Conservation (phyloP, 176 grass and related monocot species). For the Ampelocalamus luodianensis region DNA sequence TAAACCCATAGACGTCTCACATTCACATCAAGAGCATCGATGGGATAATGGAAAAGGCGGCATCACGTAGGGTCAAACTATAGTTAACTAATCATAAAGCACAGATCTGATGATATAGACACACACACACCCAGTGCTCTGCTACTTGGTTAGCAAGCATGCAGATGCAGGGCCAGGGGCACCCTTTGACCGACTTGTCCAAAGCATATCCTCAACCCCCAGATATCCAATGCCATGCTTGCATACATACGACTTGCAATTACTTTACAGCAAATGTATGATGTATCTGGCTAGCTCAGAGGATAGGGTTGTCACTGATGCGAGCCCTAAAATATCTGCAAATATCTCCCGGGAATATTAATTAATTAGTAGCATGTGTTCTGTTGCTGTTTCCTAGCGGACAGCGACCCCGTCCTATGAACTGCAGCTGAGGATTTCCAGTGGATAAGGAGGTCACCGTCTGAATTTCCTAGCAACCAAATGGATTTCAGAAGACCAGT, state of each 20-base stretch:
- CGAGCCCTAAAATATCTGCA: background rate
- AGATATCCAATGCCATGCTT: background rate
- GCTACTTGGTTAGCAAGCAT: conserved; percentile 21
- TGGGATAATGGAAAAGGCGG: conserved; percentile 6
- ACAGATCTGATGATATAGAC: background rate
- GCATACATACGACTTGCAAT: conserved; percentile 6
- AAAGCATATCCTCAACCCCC: conserved; percentile 20
- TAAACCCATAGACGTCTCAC: background rate
- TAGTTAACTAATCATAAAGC: background rate
- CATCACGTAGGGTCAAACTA: conserved; percentile 27
- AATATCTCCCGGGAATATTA: background rate
- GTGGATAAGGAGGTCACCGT: conserved; percentile 39
- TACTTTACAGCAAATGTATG: conserved; percentile 26
- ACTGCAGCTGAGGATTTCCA: conserved; percentile 24
- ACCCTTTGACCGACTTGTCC: conserved; percentile 14
- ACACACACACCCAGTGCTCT: background rate
- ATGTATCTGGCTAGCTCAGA: background rate
- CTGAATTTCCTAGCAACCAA: background rate
- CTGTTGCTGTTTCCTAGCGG: conserved; percentile 10
- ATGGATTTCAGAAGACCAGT: background rate
- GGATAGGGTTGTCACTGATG: conserved; percentile 15
- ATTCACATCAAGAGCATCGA: conserved; percentile 8
- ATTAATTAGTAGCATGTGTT: background rate
- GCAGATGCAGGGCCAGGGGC: background rate
- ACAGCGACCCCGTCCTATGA: background rate